Percentiles rank a stretch among this genome's conserved stretches.
phyloP scores from a whole-genome alignment of 805 yeast genomes.

The Metschnikowia lachancei region DNA sequence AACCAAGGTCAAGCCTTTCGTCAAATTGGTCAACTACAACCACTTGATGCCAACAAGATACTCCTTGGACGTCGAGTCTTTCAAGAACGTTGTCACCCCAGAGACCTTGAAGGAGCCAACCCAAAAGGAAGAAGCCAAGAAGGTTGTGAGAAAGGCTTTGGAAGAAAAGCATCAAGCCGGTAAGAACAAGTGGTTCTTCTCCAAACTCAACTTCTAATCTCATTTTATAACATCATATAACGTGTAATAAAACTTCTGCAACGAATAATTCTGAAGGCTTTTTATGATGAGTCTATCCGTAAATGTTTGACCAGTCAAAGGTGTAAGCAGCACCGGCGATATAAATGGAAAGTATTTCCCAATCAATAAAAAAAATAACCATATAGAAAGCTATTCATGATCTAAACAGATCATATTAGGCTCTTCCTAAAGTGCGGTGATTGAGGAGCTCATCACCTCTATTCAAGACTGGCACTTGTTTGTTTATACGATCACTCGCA shows the following conservation, averaged over 20 bases:
- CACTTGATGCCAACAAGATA: slow-evolving; percentile 99
- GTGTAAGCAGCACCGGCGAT: too few species aligned
- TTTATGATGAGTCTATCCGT: too few species aligned
- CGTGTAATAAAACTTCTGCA: slow-evolving; percentile 24
- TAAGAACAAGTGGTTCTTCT: slow-evolving; percentile 99
- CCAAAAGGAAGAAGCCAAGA: slow-evolving; percentile 98
- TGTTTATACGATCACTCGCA: too few species aligned
- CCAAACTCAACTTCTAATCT: slow-evolving; percentile 86
- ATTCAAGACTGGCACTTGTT: too few species aligned
- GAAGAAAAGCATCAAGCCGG: slow-evolving; percentile 99
- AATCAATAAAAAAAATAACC: too few species aligned
- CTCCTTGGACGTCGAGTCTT: slow-evolving; percentile 93
- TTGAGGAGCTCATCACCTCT: background rate
- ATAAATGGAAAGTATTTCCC: too few species aligned
- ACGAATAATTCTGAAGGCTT: slow-evolving; percentile 10
- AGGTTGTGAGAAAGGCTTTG: slow-evolving; percentile 97
- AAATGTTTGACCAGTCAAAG: too few species aligned
- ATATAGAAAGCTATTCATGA: too few species aligned
- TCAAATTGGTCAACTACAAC: slow-evolving; percentile 99
- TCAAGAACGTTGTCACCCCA: slow-evolving; percentile 86
- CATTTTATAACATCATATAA: slow-evolving; percentile 21
- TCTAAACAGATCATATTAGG: too few species aligned
- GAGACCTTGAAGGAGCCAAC: slow-evolving; percentile 97
- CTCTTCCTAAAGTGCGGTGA: too few species aligned
- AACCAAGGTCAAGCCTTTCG: slow-evolving; percentile 98